Conservation (phyloP, 805 yeast species). For the Monosporozyma aerobia region DNA sequence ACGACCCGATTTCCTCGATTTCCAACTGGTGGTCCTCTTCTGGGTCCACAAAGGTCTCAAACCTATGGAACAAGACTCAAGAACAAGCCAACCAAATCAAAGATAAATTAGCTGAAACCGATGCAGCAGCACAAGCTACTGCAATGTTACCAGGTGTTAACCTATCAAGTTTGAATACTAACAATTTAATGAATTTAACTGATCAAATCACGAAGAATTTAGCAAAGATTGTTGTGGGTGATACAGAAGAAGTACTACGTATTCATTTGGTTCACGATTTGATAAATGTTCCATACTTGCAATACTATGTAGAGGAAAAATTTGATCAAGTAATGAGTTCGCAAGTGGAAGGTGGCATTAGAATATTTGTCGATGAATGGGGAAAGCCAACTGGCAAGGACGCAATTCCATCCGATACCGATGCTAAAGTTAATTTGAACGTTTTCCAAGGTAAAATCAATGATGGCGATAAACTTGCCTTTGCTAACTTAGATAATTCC, state of each 20-base stretch:
- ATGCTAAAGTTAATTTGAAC: constrained; percentile 35
- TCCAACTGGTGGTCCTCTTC: constrained; percentile 69
- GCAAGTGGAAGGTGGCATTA: constrained; percentile 73
- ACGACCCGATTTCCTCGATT: constrained; percentile 57
- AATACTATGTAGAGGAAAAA: constrained; percentile 36
- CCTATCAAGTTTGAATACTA: constrained; percentile 11
- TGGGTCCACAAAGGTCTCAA: constrained; percentile 57
- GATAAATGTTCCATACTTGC: constrained; percentile 39
- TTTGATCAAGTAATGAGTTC: constrained; percentile 53
- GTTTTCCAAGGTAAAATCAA: constrained; percentile 65
- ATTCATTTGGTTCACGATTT: constrained; percentile 63
- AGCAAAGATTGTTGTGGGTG: constrained; percentile 28
- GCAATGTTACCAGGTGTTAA: not conserved
- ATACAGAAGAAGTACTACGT: constrained; percentile 46
- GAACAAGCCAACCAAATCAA: constrained; percentile 36
- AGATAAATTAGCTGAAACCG: constrained; percentile 10
- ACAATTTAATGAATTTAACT: constrained; percentile 20
- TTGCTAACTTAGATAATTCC: constrained; percentile 78
- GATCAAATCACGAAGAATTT: constrained; percentile 28
- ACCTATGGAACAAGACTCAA: constrained; percentile 57
- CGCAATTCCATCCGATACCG: not conserved
- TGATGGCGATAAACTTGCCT: constrained; percentile 82
- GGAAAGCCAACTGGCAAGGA: constrained; percentile 30
- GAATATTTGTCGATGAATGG: constrained; percentile 48
- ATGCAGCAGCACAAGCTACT: constrained; percentile 29